phyloP scores from a whole-genome alignment of 75 land plant genomes.

The Cunninghamia lanceolata region DNA sequence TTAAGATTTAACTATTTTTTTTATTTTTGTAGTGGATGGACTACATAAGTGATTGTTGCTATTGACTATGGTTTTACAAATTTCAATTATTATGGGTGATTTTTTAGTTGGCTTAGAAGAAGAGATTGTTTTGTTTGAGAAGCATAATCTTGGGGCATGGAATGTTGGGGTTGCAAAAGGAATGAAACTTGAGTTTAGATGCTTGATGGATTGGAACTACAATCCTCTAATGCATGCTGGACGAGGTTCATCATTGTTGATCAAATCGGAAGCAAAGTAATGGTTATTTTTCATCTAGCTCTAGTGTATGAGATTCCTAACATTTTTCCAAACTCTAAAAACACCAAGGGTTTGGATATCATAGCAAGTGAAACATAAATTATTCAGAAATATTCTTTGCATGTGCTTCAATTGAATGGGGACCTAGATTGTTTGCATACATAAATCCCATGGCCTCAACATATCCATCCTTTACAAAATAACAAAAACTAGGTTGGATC shows the following conservation, averaged over 20 bases:
- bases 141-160: neutral
- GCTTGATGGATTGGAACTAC: constrained; percentile 29
- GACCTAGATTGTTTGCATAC: neutral
- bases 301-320: constrained; percentile 21
- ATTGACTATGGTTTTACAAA: no score
- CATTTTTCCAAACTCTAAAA: constrained; percentile 1
- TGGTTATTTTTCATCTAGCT: constrained; percentile 56
- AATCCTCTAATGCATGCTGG: constrained; percentile 38
- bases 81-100: constrained; percentile 3
- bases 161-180: neutral
- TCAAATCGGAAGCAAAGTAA: constrained; percentile 41
- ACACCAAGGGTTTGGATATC: neutral
- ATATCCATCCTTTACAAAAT: neutral
- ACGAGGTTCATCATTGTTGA: constrained; percentile 61
- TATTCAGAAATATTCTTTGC: neutral
- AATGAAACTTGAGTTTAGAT: constrained; percentile 1
- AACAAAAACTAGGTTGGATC: neutral
- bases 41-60: no score
- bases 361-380: constrained; percentile 5
- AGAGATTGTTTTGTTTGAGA: neutral
- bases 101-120: constrained; percentile 9
- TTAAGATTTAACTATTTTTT: no score
- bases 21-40: no score
- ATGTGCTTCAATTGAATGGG: neutral
- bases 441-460: neutral